A percentile compares a stretch with the other conserved stretches of the same genome.
phyloP scores from a whole-genome alignment of 2,329 filamentous ascomycete species.

The Penicillium sp. region DNA sequence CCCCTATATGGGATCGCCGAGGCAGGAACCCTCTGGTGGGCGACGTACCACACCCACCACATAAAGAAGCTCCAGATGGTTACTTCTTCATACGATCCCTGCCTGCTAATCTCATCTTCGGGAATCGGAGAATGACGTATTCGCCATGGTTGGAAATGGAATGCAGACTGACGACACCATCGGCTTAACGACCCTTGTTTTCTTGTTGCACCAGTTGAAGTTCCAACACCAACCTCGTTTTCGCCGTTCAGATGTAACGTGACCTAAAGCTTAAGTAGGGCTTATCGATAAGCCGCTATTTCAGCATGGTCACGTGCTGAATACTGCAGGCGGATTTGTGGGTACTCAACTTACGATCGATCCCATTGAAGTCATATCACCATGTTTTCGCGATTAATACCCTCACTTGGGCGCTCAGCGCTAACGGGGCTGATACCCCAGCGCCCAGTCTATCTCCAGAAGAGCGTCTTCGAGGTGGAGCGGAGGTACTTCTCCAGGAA shows the following conservation, averaged over 20 bases:
- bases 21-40: too few relatives aligned
- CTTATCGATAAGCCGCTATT: constrained; percentile 19
- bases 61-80: too few relatives aligned
- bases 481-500: constrained; percentile 36
- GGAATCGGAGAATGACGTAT: too few relatives aligned
- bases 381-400: constrained; percentile 32
- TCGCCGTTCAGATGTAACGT: constrained; percentile 1
- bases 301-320: constrained; percentile 16
- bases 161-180: too few relatives aligned
- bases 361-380: constrained; percentile 14
- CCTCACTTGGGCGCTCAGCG: constrained; percentile 25
- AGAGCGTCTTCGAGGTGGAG: constrained; percentile 21
- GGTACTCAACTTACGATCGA: constrained; percentile 16
- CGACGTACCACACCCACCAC: too few relatives aligned
- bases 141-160: too few relatives aligned
- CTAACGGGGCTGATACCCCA: constrained; percentile 12
- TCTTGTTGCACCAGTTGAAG: too few relatives aligned
- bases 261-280: not conserved
- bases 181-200: too few relatives aligned
- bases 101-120: too few relatives aligned
- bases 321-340: constrained; percentile 5
- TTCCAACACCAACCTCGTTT: not conserved
- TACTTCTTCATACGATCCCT: too few relatives aligned
- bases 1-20: too few relatives aligned
- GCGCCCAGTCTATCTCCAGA: constrained; percentile 14